Percentiles rank a stretch among this genome's conserved stretches.
Evolutionary conservation across 2,329 filamentous ascomycete species (phyloP).

Genomic region (Bipolaris cookei): DNA sequence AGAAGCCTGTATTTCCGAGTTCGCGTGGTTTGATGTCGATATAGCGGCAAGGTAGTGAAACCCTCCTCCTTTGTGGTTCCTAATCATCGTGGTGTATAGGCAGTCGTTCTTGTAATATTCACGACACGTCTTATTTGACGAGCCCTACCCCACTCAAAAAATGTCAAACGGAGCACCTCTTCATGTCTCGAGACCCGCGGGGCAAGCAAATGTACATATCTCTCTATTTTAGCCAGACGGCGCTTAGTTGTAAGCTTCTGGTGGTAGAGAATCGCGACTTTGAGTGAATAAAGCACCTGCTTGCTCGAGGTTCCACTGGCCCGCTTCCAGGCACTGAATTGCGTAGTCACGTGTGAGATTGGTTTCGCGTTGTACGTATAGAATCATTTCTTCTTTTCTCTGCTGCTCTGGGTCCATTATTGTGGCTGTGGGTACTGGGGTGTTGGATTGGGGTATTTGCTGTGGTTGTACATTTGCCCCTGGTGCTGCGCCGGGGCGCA

Average conservation of each 20-base stretch:
- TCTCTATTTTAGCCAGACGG: no score
- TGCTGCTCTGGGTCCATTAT: constrained; percentile 20
- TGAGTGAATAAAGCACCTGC: constrained; percentile 78
- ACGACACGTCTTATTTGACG: background rate
- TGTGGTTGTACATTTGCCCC: constrained; percentile 4
- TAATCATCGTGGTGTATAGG: background rate
- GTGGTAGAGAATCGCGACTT: constrained; percentile 65
- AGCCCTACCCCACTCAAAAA: background rate
- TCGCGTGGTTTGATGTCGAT: no score
- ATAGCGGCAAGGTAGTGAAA: no score
- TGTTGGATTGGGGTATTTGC: constrained; percentile 24
- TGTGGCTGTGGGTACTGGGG: constrained; percentile 10
- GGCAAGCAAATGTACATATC: no score
- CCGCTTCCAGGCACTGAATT: constrained; percentile 78
- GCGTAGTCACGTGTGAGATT: constrained; percentile 81
- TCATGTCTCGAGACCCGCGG: background rate
- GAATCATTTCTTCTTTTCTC: constrained; percentile 70
- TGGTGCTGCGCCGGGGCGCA: constrained; percentile 67
- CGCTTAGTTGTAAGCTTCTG: constrained; percentile 50
- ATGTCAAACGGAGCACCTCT: no score
- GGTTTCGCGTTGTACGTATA: constrained; percentile 76
- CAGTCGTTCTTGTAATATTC: background rate
- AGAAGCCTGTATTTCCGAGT: no score
- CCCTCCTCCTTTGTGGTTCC: no score
- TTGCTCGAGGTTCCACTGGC: constrained; percentile 78